Evolutionary conservation across 306 rosid genomes (phyloP).

Genomic region (Cercis canadensis): DNA sequence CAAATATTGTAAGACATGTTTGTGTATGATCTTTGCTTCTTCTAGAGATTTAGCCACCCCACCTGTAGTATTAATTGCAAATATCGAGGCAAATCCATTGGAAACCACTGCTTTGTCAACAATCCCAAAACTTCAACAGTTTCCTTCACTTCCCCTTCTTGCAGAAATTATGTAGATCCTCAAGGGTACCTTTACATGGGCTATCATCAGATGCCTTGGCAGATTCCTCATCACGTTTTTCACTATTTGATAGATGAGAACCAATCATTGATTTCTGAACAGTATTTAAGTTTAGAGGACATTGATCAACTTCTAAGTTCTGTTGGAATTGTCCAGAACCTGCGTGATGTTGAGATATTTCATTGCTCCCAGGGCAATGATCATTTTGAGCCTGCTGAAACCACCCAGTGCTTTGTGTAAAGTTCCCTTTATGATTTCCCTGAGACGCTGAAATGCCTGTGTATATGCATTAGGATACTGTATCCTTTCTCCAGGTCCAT

Average conservation of each 20-base stretch:
- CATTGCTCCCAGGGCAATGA: no score
- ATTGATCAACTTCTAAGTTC: conserved; percentile 11
- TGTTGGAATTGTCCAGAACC: conserved; percentile 51
- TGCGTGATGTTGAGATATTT: no score
- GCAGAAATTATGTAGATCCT: conserved; percentile 66
- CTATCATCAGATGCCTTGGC: conserved; percentile 38
- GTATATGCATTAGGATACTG: no score
- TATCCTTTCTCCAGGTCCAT: no score
- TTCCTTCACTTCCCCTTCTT: conserved; percentile 77
- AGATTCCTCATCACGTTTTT: conserved; percentile 36
- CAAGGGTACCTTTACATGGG: conserved; percentile 49
- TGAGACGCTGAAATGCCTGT: no score
- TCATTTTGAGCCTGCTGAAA: no score
- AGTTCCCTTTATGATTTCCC: no score
- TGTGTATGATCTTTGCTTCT: conserved; percentile 71
- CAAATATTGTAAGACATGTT: conserved; percentile 40
- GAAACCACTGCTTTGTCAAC: conserved; percentile 49
- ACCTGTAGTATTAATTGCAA: conserved; percentile 54
- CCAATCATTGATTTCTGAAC: conserved; percentile 37
- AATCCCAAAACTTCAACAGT: conserved; percentile 62
- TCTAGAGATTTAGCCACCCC: conserved; percentile 65
- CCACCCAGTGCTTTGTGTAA: no score
- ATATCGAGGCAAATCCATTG: conserved; percentile 58
- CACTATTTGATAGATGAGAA: conserved; percentile 43
- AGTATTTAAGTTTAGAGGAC: conserved; percentile 44